Base-by-base conservation (phyloP, 495 filamentous ascomycete genomes). In the Aspergillus ellipticus region DNA sequence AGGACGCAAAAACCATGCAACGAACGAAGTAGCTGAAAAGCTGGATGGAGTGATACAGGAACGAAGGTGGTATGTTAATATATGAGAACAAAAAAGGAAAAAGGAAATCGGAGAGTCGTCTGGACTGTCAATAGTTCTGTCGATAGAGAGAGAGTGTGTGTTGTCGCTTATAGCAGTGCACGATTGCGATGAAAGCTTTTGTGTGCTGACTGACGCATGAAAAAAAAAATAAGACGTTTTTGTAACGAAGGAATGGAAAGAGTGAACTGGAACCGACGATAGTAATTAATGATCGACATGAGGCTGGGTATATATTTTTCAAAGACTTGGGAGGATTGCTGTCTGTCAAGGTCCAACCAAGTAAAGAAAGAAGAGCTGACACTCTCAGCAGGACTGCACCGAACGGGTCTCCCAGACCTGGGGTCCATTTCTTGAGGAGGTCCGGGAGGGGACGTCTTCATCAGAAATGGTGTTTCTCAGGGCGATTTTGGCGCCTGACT, bases 371-470 rank as follows among this genome's bases (percentile, higher is more conserved):
- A 51, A 21, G 4, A 24, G 13, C 19, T 17, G 3, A 5, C 10
- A n/a, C 29, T n/a, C n/a, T n/a, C 22, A 58, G 43, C 49, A 58
- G 11, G 50, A 53, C 21, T 39, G 47, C 28, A 52, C 47, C n/a
- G 29, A 50, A 33, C 11, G 5, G 35, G 35, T 39, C 35, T 15
- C 35, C 35, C n/a, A 39, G 5, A n/a, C 1, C 35, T 28, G 42
- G 10, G 17, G 16, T 17, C 24, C 31, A 20, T 13, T 22, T 20
- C 29, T 39, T 8, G 39, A 37, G 42, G 20, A 42, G 33, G 35
- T 15, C 35, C 28, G 51, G 15, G 42, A 54, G 7, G 24, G 6
- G 10, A 10, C 42, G 13, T n/a, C 16, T 4, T 49, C 47, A 35
- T 47, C 42, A 15, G 20, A 20, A 11, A 58, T 50, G 24, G 53